A percentile compares a stretch with the other conserved stretches of the same genome.
These are phyloP conservation scores for Fomitopsis schrenkii DNA, from an alignment of 1,284 basidiomycete species.

Conservation along the genomic window DNA sequence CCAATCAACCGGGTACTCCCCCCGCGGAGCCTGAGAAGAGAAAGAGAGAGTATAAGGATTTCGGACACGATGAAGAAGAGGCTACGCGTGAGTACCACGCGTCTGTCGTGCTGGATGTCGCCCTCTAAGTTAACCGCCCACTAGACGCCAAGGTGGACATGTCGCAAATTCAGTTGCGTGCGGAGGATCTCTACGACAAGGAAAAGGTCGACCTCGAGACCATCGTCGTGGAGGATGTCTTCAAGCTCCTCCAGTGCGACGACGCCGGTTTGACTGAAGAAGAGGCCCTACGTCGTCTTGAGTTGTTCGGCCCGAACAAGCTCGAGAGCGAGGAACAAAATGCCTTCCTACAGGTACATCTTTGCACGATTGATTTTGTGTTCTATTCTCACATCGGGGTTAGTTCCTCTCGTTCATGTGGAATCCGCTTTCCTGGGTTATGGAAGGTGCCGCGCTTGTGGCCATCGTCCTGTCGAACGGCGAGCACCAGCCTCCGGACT, in stretches of 20 bases:
- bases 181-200: slow-evolving; percentile 95
- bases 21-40: slow-evolving; percentile 45
- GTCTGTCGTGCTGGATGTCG: slow-evolving; percentile 7
- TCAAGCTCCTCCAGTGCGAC: slow-evolving; percentile 89
- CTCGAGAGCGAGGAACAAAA: slow-evolving; percentile 91
- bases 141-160: slow-evolving; percentile 85
- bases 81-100: slow-evolving; percentile 57
- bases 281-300: slow-evolving; percentile 85
- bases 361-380: background rate
- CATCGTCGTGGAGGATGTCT: slow-evolving; percentile 95
- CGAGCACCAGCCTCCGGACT: slow-evolving; percentile 82
- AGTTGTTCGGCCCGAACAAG: slow-evolving; percentile 95
- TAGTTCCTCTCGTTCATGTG: slow-evolving; percentile 97
- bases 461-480: slow-evolving; percentile 97
- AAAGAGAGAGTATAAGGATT: slow-evolving; percentile 92
- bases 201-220: slow-evolving; percentile 99
- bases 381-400: slow-evolving; percentile 26
- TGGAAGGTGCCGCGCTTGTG: slow-evolving; percentile 97
- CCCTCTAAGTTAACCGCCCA: slow-evolving; percentile 9
- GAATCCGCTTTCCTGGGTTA: slow-evolving; percentile 99
- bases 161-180: slow-evolving; percentile 86
- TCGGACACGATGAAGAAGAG: slow-evolving; percentile 73
- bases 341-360: slow-evolving; percentile 70
- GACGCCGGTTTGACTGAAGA: slow-evolving; percentile 75
- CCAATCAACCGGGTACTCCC: slow-evolving; percentile 13